These are phyloP conservation scores for Cucumis hystrix DNA, from an alignment of 306 rosid species.

Conservation along the genomic window DNA sequence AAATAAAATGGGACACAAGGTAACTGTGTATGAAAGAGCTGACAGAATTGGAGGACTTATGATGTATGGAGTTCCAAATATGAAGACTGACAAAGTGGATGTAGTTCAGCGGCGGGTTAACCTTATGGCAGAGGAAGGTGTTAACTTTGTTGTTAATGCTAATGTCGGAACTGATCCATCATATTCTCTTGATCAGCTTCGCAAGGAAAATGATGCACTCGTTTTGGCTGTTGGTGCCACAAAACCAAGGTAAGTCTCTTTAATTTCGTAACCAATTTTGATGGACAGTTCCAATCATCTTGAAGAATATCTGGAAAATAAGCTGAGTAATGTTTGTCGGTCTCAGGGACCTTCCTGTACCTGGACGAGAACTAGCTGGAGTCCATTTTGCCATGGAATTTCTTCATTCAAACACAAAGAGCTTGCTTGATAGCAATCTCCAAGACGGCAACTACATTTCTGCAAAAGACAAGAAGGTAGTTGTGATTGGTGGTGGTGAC, in stretches of 20 bases:
- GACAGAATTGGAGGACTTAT: slow-evolving; percentile 80
- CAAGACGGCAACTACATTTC: slow-evolving; percentile 77
- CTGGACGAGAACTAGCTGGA: slow-evolving; percentile 84
- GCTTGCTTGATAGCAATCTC: slow-evolving; percentile 90
- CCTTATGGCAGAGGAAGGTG: slow-evolving; percentile 84
- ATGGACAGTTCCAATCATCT: background rate
- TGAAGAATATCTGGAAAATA: background rate
- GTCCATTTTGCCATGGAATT: slow-evolving; percentile 97
- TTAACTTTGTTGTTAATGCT: slow-evolving; percentile 70
- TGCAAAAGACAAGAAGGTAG: slow-evolving; percentile 88
- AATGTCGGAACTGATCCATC: slow-evolving; percentile 64
- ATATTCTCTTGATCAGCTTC: slow-evolving; percentile 57
- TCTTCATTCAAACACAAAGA: slow-evolving; percentile 90
- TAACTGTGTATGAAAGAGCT: slow-evolving; percentile 50
- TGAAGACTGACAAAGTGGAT: slow-evolving; percentile 71
- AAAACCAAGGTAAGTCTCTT: slow-evolving; percentile 65
- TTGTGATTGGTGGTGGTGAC: slow-evolving; percentile 98
- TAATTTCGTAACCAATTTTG: background rate
- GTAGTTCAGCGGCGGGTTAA: slow-evolving; percentile 82
- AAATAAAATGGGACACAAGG: slow-evolving; percentile 75
- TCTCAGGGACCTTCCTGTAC: slow-evolving; percentile 92
- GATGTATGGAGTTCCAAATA: slow-evolving; percentile 99
- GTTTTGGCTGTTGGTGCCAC: slow-evolving; percentile 91
- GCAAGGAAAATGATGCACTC: slow-evolving; percentile 68
- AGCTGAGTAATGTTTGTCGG: background rate